Evolutionary conservation across 1,139 yeast species (phyloP).

Genomic region (Petasospora rhodanensis): DNA sequence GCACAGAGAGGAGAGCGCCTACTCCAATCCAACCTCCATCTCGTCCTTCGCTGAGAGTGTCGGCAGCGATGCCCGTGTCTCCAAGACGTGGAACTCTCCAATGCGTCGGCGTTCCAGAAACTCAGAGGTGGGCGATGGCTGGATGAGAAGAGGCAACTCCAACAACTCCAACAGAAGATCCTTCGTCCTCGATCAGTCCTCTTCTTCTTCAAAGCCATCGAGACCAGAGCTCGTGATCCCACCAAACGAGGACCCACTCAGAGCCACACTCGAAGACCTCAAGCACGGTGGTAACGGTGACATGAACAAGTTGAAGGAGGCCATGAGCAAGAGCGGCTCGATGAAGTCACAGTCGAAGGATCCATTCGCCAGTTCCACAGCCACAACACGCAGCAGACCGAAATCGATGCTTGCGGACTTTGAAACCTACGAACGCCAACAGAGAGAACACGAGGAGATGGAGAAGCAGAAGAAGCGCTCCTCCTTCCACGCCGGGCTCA

Average conservation of each 20-base stretch:
- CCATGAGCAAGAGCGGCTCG: constrained; percentile 10
- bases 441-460: constrained; percentile 18
- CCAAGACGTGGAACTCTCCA: constrained; percentile 54
- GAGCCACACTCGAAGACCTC: constrained; percentile 59
- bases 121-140: constrained; percentile 14
- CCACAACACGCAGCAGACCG: constrained; percentile 33
- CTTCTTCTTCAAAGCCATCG: constrained; percentile 2
- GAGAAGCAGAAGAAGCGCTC: constrained; percentile 28
- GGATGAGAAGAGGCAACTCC: constrained; percentile 13
- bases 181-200: constrained; percentile 16
- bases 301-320: constrained; percentile 29
- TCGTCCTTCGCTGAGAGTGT: constrained; percentile 29
- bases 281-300: constrained; percentile 64
- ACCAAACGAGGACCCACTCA: constrained; percentile 41
- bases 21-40: constrained; percentile 47
- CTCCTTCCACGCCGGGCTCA: constrained; percentile 24
- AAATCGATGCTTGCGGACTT: constrained; percentile 37
- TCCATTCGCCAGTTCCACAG: constrained; percentile 27
- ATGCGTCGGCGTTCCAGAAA: constrained; percentile 28
- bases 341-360: constrained; percentile 6
- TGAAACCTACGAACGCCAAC: constrained; percentile 7
- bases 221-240: constrained; percentile 5
- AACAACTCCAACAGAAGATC: constrained; percentile 19
- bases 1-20: constrained; percentile 28
- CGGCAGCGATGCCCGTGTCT: constrained; percentile 25